A percentile compares a stretch with the other conserved stretches of the same genome.
phyloP scores from a whole-genome alignment of 1,284 basidiomycete genomes.

The Boletus holoroseus region DNA sequence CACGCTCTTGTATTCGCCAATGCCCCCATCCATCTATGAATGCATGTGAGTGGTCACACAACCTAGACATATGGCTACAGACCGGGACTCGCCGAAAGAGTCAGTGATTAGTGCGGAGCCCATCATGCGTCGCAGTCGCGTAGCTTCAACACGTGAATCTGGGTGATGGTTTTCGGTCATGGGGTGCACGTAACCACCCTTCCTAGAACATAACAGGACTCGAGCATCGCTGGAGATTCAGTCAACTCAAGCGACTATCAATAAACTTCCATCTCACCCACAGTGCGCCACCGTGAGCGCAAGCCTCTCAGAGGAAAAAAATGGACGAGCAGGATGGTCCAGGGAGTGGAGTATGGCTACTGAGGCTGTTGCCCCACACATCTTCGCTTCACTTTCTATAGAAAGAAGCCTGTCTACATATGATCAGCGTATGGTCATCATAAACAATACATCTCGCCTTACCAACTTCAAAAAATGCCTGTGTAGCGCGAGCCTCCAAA shows the following conservation, averaged over 20 bases:
- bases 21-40: conserved; percentile 86
- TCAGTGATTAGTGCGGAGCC: conserved; percentile 88
- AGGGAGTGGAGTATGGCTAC: conserved; percentile 86
- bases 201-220: conserved; percentile 73
- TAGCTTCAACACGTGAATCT: conserved; percentile 81
- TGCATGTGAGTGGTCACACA: conserved; percentile 2
- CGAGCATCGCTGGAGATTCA: conserved; percentile 70
- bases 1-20: conserved; percentile 90
- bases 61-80: conserved; percentile 18
- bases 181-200: conserved; percentile 66
- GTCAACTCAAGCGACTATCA: conserved; percentile 4
- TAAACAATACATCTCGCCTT: conserved; percentile 1
- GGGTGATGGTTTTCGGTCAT: conserved; percentile 94
- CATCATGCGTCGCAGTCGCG: conserved; percentile 83
- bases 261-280: conserved; percentile 51
- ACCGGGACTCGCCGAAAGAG: conserved; percentile 91
- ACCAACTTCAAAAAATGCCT: conserved; percentile 80
- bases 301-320: conserved; percentile 68
- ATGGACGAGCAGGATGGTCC: conserved; percentile 66
- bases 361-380: conserved; percentile 85
- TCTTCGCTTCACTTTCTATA: conserved; percentile 54
- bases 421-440: conserved; percentile 15
- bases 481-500: conserved; percentile 76
- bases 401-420: conserved; percentile 61
- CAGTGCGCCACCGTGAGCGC: conserved; percentile 88